Percentiles rank a stretch among this genome's conserved stretches.
phyloP scores from a whole-genome alignment of 2,329 filamentous ascomycete species.

The Calonectria naviculata region DNA sequence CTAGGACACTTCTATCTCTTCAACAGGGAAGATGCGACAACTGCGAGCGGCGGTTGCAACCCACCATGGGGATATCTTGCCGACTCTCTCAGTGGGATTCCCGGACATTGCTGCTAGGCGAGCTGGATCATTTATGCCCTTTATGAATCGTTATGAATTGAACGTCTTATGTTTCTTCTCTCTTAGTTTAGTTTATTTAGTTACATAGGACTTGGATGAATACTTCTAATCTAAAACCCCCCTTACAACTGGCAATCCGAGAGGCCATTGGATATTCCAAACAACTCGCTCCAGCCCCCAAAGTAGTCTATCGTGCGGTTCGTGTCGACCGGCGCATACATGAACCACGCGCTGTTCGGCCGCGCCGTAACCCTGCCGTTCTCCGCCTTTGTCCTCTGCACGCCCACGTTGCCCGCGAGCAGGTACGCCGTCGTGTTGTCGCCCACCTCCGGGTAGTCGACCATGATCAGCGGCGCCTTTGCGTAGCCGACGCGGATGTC shows the following conservation, averaged over 20 bases:
- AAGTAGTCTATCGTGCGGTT: constrained; percentile 30
- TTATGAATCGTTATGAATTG: background rate
- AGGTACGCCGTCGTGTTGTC: constrained; percentile 47
- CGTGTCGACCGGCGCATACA: constrained; percentile 50
- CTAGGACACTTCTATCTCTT: constrained; percentile 23
- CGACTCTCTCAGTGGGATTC: constrained; percentile 16
- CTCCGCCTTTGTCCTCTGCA: constrained; percentile 39
- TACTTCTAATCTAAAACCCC: background rate
- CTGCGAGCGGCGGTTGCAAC: constrained; percentile 22
- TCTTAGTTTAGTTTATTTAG: background rate
- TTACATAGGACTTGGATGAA: background rate
- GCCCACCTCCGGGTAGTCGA: constrained; percentile 41
- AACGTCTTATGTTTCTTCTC: background rate
- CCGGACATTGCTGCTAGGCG: constrained; percentile 30
- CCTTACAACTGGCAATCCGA: background rate
- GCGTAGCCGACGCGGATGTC: constrained; percentile 52
- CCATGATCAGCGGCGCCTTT: constrained; percentile 51
- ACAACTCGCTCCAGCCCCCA: constrained; percentile 37
- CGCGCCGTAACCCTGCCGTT: constrained; percentile 40
- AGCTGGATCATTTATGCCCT: background rate
- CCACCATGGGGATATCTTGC: constrained; percentile 29
- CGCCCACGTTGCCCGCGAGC: constrained; percentile 51
- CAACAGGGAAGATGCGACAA: constrained; percentile 19
- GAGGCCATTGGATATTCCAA: constrained; percentile 21
- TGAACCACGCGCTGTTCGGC: constrained; percentile 53